Evolutionary conservation across 1,284 basidiomycete genomes (phyloP), one percentile per base, ranked within the genome.

Genomic region (Takashimella koratensis): DNA sequence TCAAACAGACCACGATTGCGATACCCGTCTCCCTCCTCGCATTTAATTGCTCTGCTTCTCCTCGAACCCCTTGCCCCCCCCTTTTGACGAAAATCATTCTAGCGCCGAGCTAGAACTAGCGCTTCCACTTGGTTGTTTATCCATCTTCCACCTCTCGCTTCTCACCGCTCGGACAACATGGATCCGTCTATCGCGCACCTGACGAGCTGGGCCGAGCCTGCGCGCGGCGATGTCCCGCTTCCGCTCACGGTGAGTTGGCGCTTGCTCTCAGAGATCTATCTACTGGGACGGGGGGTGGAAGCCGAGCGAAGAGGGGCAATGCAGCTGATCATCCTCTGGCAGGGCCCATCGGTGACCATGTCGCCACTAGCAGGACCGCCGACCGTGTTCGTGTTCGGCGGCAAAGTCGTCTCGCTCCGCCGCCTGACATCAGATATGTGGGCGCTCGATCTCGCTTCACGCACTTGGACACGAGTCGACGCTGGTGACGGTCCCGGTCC

Each of bases 361-460:
- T 75, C 71, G 4, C 68, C 69, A 2, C 60, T 73, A 3, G 55
- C 61, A 13, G 48, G 57, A 5, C 63, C 71, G 36, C 58, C 65
- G 3, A 71, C 69, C 23, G 54, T 74, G 53, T 74, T 72, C 60
- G 53, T 75, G 22, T 75, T 90, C 84, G 92, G 92, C 43, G 92
- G 92, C 24, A 83, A 92, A 47, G 78, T 91, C 49, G 90, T 94
- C 52, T 83, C 87, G 4, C 87, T 88, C 58, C 85, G 90, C 26
- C 82, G 86, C 58, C 90, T 95, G 85, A 86, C 91, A 43, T 83
- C 86, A 24, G 89, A 93, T 75, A 83, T 95, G 68, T 94, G 91
- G 77, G 79, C 84, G 42, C 89, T 96, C 69, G 86, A 94, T 77
- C 78, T 95, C 60, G 79, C 84, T 57, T 84, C 85, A 1, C 85